A percentile compares a stretch with the other conserved stretches of the same genome.
Evolutionary conservation across 495 filamentous ascomycete genomes (phyloP).

Genomic region (Hypoxylon fuscum): DNA sequence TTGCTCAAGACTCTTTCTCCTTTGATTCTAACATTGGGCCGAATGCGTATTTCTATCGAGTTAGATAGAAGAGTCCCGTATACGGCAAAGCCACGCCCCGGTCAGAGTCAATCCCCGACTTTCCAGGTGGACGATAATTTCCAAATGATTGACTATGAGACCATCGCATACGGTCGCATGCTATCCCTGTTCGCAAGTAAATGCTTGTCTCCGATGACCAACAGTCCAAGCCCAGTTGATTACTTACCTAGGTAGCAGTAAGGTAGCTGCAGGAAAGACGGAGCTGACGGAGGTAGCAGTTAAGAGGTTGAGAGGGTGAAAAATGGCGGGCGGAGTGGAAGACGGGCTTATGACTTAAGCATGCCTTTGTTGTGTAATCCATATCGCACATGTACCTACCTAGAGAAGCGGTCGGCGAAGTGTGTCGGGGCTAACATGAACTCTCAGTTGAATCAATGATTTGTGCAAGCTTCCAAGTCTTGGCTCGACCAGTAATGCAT

Average conservation of each 20-base stretch:
- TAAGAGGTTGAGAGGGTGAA: background rate
- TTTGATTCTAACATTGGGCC: background rate
- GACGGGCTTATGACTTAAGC: constrained; percentile 41
- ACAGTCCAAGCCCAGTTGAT: background rate
- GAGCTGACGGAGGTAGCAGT: constrained; percentile 16
- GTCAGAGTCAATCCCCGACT: constrained; percentile 40
- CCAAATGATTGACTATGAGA: background rate
- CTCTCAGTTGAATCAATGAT: constrained; percentile 32
- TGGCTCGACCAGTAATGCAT: constrained; percentile 24
- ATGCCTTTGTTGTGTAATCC: constrained; percentile 9
- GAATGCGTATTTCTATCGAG: background rate
- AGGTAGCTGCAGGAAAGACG: background rate
- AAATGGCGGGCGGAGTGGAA: constrained; percentile 7
- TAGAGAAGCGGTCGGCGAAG: constrained; percentile 24
- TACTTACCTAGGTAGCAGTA: too few species aligned
- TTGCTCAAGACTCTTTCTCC: background rate
- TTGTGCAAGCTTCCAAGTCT: constrained; percentile 36
- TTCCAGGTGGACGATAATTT: constrained; percentile 30
- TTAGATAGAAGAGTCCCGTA: constrained; percentile 1
- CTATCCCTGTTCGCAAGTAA: constrained; percentile 30
- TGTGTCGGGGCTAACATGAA: too few species aligned
- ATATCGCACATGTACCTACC: background rate
- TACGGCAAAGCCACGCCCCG: constrained; percentile 35
- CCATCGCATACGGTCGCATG: constrained; percentile 16
- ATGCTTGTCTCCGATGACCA: constrained; percentile 43